Base-by-base conservation (phyloP, 1,139 yeast genomes). In the Waltiozyma sp. region DNA sequence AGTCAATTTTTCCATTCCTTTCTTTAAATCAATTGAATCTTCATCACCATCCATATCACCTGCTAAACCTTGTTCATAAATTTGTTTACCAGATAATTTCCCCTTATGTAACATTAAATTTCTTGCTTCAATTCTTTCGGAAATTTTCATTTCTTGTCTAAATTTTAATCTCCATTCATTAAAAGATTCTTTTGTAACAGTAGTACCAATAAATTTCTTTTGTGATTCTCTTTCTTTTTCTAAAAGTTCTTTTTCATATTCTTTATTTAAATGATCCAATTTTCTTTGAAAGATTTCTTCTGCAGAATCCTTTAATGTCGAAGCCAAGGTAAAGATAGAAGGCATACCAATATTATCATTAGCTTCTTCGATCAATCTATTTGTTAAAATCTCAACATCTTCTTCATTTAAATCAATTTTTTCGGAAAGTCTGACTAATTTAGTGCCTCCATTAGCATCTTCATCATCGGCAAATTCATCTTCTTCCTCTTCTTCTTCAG, bases 1-100 rank as follows among this genome's bases (percentile, higher is more conserved):
- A 33, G 44, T 19, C 28, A 48, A 19, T 11, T 41, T 49, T 16
- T 44, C 43, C 33, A 49, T 40, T 19, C 49, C 53, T 8, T 41
- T 49, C 21, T 44, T 42, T 28, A 49, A 41, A 23, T 48, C 53
- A 11, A 47, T 43, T 26, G 43, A 23, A 3, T 51, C 37, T 13
- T 62, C 69, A 14, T 61, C 75, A 18, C 59, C 67, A 38, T 76
- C 85, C 9, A 66, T 78, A 28, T 72, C 77, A 47, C 77, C 79
- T 38, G 84, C 93, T 55, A 88, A 72, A 41, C 97, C 97, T 58
- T 73, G 74, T 57, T 88, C 97, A 58, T 89, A 91, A 47, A 91
- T 83, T 62, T 88, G 91, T 53, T 77, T 73, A 18, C 98, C 98
- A 0, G 95, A 80, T 56, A 87, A 64, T 60, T 81, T 83, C 13